These are phyloP conservation scores for Aspergillus ostianus DNA, from an alignment of 495 filamentous ascomycete species.

Conservation along the genomic window DNA sequence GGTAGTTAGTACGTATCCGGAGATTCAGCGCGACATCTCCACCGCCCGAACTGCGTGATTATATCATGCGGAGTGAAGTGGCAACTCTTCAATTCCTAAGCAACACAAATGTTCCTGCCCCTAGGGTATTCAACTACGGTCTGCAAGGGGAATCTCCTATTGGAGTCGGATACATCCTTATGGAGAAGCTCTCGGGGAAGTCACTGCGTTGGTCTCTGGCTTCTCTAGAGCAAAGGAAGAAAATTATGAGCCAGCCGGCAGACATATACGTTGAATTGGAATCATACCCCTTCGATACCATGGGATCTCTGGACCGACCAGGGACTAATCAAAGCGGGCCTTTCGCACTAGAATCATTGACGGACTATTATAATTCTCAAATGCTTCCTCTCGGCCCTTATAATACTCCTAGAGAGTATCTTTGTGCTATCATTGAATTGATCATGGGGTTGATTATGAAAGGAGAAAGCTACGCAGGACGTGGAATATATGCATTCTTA, in stretches of 20 bases:
- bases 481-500: conserved; percentile 34
- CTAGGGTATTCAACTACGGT: conserved; percentile 30
- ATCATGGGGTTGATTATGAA: conserved; percentile 30
- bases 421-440: conserved; percentile 17
- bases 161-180: conserved; percentile 38
- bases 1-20: conserved; percentile 29
- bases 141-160: conserved; percentile 31
- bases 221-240: conserved; percentile 26
- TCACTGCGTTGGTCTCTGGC: conserved; percentile 31
- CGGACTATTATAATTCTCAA: conserved; percentile 19
- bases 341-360: conserved; percentile 33
- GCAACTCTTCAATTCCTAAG: conserved; percentile 33
- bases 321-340: conserved; percentile 24
- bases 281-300: conserved; percentile 26
- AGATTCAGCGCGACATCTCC: conserved; percentile 31
- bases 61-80: conserved; percentile 34
- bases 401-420: conserved; percentile 20
- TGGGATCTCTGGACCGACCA: conserved; percentile 29
- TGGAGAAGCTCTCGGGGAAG: conserved; percentile 41
- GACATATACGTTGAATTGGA: conserved; percentile 42
- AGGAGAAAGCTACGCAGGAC: conserved; percentile 25
- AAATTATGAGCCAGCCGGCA: conserved; percentile 37
- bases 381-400: conserved; percentile 25
- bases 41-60: conserved; percentile 27
- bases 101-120: conserved; percentile 27